Evolutionary conservation across 2,329 filamentous ascomycete species (phyloP).

Genomic region (Penicillium sp.): DNA sequence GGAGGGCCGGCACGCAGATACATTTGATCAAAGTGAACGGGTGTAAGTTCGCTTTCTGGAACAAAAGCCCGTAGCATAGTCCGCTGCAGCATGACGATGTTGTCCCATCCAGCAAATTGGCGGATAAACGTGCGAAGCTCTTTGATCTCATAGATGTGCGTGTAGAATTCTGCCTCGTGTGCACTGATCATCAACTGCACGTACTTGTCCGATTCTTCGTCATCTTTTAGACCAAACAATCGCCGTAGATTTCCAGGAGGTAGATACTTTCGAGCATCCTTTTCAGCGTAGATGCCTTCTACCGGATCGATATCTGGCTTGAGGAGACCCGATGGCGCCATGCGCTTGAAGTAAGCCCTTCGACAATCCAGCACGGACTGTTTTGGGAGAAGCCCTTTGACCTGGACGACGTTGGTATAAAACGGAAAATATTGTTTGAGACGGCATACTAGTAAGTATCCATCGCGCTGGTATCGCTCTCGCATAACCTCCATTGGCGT

Average conservation of each 20-base stretch:
- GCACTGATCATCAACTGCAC: too few relatives aligned
- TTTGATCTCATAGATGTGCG: too few relatives aligned
- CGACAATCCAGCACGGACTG: neutral
- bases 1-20: constrained; percentile 54
- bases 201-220: too few relatives aligned
- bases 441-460: neutral
- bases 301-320: neutral
- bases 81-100: too few relatives aligned
- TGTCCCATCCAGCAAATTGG: too few relatives aligned
- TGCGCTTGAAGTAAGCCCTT: neutral
- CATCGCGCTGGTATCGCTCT: neutral
- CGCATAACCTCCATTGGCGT: neutral
- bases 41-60: neutral
- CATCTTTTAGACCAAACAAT: too few relatives aligned
- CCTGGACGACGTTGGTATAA: neutral
- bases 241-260: too few relatives aligned
- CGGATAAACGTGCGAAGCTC: too few relatives aligned
- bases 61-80: neutral
- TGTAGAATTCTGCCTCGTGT: too few relatives aligned
- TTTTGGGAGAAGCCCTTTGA: neutral
- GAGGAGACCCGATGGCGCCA: too few relatives aligned
- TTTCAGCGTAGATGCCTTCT: neutral
- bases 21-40: constrained; percentile 27
- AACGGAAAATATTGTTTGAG: neutral
- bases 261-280: neutral